phyloP scores from a whole-genome alignment of 495 filamentous ascomycete species.

The Durotheca rogersii region DNA sequence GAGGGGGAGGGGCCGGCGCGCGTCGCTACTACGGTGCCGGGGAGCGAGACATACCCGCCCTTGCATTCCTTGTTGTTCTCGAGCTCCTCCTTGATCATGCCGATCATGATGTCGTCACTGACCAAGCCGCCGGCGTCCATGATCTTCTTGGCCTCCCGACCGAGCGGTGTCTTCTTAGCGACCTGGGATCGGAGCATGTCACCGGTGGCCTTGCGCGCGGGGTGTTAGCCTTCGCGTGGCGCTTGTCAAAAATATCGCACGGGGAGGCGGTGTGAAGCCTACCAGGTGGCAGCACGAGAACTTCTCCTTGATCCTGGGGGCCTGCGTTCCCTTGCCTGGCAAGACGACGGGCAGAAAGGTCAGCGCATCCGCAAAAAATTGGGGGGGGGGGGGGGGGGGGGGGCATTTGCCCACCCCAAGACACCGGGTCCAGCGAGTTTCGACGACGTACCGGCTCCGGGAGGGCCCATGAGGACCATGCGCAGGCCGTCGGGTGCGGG shows the following conservation, averaged over 20 bases:
- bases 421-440: constrained; percentile 1
- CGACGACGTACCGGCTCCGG: constrained; percentile 79
- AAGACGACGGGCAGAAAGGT: constrained; percentile 24
- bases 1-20: too few relatives aligned
- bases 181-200: constrained; percentile 99
- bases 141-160: constrained; percentile 99
- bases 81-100: constrained; percentile 98
- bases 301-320: constrained; percentile 95
- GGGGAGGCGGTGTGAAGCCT: constrained; percentile 43
- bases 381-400: too few relatives aligned
- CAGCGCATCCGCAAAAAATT: constrained; percentile 33
- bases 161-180: constrained; percentile 93
- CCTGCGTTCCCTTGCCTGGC: constrained; percentile 98
- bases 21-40: constrained; percentile 5
- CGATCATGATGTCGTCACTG: constrained; percentile 98
- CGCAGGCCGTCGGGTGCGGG: constrained; percentile 66
- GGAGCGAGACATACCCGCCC: constrained; percentile 71
- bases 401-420: not conserved
- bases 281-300: constrained; percentile 96
- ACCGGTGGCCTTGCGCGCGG: constrained; percentile 74
- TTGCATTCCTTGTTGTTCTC: constrained; percentile 93
- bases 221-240: constrained; percentile 13
- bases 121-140: constrained; percentile 98
- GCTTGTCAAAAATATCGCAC: not conserved
- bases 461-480: constrained; percentile 97